Conservation (phyloP, 1,284 basidiomycete species). For the Ustilago sp. region DNA sequence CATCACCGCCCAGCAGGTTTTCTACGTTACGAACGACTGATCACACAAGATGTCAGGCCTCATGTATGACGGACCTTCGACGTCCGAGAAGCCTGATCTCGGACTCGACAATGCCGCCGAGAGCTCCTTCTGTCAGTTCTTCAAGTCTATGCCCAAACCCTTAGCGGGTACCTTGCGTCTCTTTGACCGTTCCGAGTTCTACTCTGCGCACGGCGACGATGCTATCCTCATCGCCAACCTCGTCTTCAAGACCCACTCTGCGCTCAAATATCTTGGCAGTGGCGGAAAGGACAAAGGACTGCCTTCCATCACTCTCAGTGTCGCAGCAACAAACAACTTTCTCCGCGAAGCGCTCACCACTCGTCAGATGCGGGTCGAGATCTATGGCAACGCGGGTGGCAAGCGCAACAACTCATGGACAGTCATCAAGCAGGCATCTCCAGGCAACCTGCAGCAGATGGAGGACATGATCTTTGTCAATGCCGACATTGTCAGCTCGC, state of each 20-base stretch:
- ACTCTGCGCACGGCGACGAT: conserved; percentile 87
- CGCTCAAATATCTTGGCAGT: conserved; percentile 65
- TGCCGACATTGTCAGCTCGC: conserved; percentile 84
- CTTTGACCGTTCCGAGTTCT: conserved; percentile 77
- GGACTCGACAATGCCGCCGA: conserved; percentile 60
- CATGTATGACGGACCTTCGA: conserved; percentile 61
- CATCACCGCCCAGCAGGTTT: not conserved
- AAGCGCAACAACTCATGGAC: conserved; percentile 77
- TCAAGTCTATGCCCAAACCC: conserved; percentile 49
- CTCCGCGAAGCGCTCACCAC: conserved; percentile 89
- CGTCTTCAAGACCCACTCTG: conserved; percentile 72
- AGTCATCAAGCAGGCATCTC: conserved; percentile 88
- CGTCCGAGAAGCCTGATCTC: conserved; percentile 57
- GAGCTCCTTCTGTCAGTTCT: conserved; percentile 57
- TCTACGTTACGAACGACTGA: not conserved
- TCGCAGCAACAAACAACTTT: conserved; percentile 84
- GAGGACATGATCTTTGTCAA: conserved; percentile 92
- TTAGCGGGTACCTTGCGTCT: conserved; percentile 63
- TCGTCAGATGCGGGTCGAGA: conserved; percentile 93
- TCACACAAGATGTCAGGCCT: conserved; percentile 61
- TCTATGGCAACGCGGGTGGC: conserved; percentile 74
- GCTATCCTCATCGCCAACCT: conserved; percentile 87
- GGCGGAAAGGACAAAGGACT: conserved; percentile 54
- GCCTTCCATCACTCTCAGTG: conserved; percentile 78
- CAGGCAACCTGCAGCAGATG: conserved; percentile 91